Percentiles rank a stretch among this genome's conserved stretches.
These are phyloP conservation scores for Parastagonospora avenae DNA, from an alignment of 2,329 filamentous ascomycete species.

Conservation along the genomic window DNA sequence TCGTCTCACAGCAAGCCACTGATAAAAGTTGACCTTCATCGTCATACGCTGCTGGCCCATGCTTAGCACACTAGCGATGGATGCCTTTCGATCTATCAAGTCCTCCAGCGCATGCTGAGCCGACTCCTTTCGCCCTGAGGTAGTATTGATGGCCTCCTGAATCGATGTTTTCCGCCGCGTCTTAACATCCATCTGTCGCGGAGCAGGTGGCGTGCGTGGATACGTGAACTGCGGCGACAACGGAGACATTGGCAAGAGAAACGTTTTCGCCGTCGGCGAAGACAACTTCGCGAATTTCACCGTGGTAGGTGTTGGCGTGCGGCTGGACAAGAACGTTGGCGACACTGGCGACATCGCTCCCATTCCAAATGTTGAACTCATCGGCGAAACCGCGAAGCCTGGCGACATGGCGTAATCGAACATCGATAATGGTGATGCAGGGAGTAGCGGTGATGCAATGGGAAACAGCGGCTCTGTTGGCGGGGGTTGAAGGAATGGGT, in stretches of 20 bases:
- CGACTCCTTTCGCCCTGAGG: background rate
- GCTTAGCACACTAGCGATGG: slow-evolving; percentile 3
- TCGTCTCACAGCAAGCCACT: slow-evolving; percentile 10
- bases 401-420: slow-evolving; percentile 20
- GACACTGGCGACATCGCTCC: background rate
- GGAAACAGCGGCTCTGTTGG: background rate
- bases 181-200: background rate
- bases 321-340: background rate
- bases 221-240: slow-evolving; percentile 17
- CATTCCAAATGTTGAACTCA: slow-evolving; percentile 1
- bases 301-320: background rate
- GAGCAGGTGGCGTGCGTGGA: slow-evolving; percentile 15
- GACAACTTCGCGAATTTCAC: background rate
- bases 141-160: background rate
- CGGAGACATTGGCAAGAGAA: background rate
- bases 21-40: slow-evolving; percentile 11
- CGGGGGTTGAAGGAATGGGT: slow-evolving; percentile 22
- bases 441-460: slow-evolving; percentile 16
- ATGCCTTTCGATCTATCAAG: slow-evolving; percentile 1
- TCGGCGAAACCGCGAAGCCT: slow-evolving; percentile 8
- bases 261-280: background rate
- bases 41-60: background rate
- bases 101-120: background rate
- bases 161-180: background rate
- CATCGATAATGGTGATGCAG: slow-evolving; percentile 22